Base-by-base conservation (phyloP, 768 basidiomycete species). In the Suillus luteus region DNA sequence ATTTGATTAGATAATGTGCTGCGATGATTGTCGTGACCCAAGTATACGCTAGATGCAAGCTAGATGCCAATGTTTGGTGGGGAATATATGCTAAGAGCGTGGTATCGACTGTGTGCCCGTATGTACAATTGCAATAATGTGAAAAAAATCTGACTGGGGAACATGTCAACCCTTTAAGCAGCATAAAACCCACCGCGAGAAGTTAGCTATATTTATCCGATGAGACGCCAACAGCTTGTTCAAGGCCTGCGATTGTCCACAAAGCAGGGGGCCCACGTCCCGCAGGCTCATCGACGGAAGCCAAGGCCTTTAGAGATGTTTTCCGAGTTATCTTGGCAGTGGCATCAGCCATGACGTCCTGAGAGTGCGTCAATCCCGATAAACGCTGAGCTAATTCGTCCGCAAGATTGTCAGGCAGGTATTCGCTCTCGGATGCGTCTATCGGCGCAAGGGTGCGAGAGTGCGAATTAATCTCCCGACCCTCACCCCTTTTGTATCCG, bases 21-120 rank as follows among this genome's bases (percentile, higher is more conserved):
- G 22, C 10, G 17, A 41, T 58, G 11, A 58, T 41, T 41, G 24
- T 9, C 5, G 27, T 33, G 52, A 35, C 11, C 11, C 33, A 35
- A 54, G 19, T 35, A 33, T 54, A 54, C 41, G 57, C 19, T 49
- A 49, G 15, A 41, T 58, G 57, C 57, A 54, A 41, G 57, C 19
- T 49, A 49, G 15, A 41, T 58, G 57, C 57, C 9, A 27, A 27
- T 24, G 24, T 24, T 38, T 57, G 37, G 17, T 58, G 38, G 10
- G 27, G 40, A 31, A 58, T 19, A 10, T 41, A 37, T 41, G 57
- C 38, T 43, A 41, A 58, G 40, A 31, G 15, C 14, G 55, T 24
- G 57, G 57, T 58, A 58, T 41, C 24, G 5, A 31, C 24, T 19
- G 27, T 58, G 10, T 40, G 55, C 38, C 55, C 38, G 35, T 27